A percentile compares a stretch with the other conserved stretches of the same genome.
Evolutionary conservation across 1,139 yeast genomes (phyloP).

Genomic region (Kodamaea alishanica): DNA sequence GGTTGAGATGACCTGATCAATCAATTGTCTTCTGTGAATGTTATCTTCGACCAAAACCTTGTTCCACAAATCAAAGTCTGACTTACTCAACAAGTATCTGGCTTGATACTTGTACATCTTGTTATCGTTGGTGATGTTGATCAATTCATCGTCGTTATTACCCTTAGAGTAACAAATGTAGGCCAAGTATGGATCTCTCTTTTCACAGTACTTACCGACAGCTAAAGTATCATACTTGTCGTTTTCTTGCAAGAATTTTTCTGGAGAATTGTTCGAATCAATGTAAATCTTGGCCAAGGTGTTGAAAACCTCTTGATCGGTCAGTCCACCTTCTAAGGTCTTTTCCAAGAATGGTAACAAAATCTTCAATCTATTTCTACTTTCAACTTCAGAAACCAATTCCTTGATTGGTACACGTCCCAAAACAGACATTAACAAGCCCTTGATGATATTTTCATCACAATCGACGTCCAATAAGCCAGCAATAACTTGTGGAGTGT

Average conservation of each 20-base stretch:
- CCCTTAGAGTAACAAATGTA: constrained; percentile 97
- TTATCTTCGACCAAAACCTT: constrained; percentile 73
- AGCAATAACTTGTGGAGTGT: constrained; percentile 95
- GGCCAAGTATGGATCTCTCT: constrained; percentile 97
- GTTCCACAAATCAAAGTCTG: constrained; percentile 80
- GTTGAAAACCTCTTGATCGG: constrained; percentile 88
- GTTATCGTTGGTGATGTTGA: constrained; percentile 91
- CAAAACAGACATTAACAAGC: constrained; percentile 75
- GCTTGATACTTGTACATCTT: constrained; percentile 99
- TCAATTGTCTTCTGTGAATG: constrained; percentile 80
- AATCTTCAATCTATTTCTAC: constrained; percentile 88
- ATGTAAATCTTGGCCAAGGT: constrained; percentile 96
- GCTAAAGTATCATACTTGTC: constrained; percentile 82
- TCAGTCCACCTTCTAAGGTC: constrained; percentile 80
- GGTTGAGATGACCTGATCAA: constrained; percentile 92
- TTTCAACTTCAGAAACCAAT: constrained; percentile 90
- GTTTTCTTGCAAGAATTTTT: constrained; percentile 91
- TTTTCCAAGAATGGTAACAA: constrained; percentile 91
- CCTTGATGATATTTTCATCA: constrained; percentile 84
- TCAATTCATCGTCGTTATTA: constrained; percentile 81
- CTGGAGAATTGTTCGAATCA: constrained; percentile 96
- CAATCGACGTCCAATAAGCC: constrained; percentile 96
- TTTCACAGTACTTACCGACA: constrained; percentile 98
- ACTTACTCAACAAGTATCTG: constrained; percentile 81
- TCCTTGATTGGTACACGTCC: constrained; percentile 94